Conservation (phyloP, 106 monocot genomes). For the Gastrodia elata region DNA sequence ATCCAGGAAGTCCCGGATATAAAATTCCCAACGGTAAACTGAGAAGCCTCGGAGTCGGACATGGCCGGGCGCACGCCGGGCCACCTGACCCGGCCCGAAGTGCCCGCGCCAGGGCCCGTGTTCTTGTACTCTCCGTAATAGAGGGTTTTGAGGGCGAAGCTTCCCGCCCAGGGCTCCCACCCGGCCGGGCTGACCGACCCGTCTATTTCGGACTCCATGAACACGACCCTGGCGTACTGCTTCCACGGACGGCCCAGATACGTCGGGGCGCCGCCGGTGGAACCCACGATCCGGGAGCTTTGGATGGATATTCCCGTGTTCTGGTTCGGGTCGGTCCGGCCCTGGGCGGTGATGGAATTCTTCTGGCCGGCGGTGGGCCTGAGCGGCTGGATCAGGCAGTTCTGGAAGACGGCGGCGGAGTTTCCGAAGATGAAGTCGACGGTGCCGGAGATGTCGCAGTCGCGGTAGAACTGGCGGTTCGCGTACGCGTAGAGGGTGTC, state of each 20-base stretch:
- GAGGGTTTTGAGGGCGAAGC: slow-evolving; percentile 43
- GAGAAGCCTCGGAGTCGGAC: slow-evolving; percentile 30
- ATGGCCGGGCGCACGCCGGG: slow-evolving; percentile 44
- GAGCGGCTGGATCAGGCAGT: slow-evolving; percentile 18
- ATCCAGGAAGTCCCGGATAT: slow-evolving; percentile 56
- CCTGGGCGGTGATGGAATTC: slow-evolving; percentile 66
- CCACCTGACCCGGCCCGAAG: slow-evolving; percentile 50
- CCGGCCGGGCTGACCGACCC: slow-evolving; percentile 31
- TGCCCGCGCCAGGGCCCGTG: slow-evolving; percentile 39
- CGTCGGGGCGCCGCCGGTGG: slow-evolving; percentile 25
- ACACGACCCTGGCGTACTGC: slow-evolving; percentile 55
- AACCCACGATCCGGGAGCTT: slow-evolving; percentile 24
- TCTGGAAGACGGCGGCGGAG: slow-evolving; percentile 36
- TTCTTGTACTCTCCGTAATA: slow-evolving; percentile 73
- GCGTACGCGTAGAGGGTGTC: slow-evolving; percentile 78
- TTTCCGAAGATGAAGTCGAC: slow-evolving; percentile 92
- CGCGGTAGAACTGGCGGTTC: slow-evolving; percentile 68
- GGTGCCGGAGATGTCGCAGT: slow-evolving; percentile 65
- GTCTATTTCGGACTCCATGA: slow-evolving; percentile 42
- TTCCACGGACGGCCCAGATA: slow-evolving; percentile 84
- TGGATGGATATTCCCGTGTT: slow-evolving; percentile 77
- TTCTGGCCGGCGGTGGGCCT: slow-evolving; percentile 30
- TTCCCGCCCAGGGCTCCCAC: slow-evolving; percentile 58
- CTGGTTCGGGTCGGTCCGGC: slow-evolving; percentile 62
- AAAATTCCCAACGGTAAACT: slow-evolving; percentile 61